Conservation (phyloP, 2,329 filamentous ascomycete genomes). For the Huntiella bhutanensis region DNA sequence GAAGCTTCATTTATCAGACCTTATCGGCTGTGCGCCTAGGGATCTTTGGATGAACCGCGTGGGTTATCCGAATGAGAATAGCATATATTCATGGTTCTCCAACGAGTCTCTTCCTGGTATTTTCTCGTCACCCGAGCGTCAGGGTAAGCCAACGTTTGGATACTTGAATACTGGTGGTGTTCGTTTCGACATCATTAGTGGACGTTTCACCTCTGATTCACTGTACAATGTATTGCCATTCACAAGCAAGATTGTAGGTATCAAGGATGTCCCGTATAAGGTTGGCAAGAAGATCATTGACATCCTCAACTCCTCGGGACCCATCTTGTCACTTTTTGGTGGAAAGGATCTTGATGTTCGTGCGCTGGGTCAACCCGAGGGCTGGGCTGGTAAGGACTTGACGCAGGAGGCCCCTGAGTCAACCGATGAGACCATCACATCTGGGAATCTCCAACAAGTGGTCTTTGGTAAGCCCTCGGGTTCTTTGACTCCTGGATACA, state of each 20-base stretch:
- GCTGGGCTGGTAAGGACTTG: slow-evolving; percentile 16
- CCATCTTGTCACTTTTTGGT: slow-evolving; percentile 22
- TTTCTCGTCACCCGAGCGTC: slow-evolving; percentile 36
- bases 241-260: slow-evolving; percentile 53
- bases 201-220: slow-evolving; percentile 71
- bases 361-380: slow-evolving; percentile 32
- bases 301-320: slow-evolving; percentile 35
- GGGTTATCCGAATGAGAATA: slow-evolving; percentile 52
- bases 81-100: slow-evolving; percentile 67
- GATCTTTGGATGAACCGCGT: slow-evolving; percentile 67
- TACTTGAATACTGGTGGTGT: slow-evolving; percentile 81
- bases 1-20: slow-evolving; percentile 50
- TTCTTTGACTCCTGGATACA: slow-evolving; percentile 52
- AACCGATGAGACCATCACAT: too few relatives aligned
- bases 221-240: slow-evolving; percentile 82
- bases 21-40: slow-evolving; percentile 66
- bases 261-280: slow-evolving; percentile 64
- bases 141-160: slow-evolving; percentile 45
- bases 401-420: background rate
- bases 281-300: slow-evolving; percentile 51
- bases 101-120: slow-evolving; percentile 53
- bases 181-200: slow-evolving; percentile 89
- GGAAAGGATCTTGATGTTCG: slow-evolving; percentile 22
- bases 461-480: background rate
- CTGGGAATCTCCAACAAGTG: background rate